Base-by-base conservation (phyloP, 805 yeast genomes). In the Millerozyma miso region DNA sequence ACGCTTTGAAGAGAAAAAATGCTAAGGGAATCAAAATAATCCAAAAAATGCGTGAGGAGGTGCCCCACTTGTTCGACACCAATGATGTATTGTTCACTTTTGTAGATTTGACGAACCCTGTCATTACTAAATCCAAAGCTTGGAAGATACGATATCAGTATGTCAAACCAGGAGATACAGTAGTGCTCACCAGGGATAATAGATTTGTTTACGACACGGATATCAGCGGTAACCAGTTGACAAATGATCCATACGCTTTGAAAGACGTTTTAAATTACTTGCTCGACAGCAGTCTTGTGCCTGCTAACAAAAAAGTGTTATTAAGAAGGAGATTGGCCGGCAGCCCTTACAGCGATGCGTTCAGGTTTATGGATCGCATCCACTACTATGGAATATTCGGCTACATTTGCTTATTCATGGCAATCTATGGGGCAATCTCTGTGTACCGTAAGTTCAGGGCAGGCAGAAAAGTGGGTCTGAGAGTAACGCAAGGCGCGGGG, bases 121-220 rank as follows among this genome's bases (percentile, higher is more conserved):
- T 59, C 3, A 50, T 70, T 8, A 56, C 71, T 4, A 36, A 51
- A 2, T 35, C 47, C 12, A 37, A 42, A 7, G 70, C 67, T 2
- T 73, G 80, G 77, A 62, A 65, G 12, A 55, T 66, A 23, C 55
- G 67, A 33, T 48, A 60, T 1, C 51, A 55, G n/a, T 42, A 53
- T 0, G 72, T 65, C 47, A 46, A 58, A 7, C 55, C 63, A 2
- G 91, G 90, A 4, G 87, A 84, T 55, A 66, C 78, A 0, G 53
- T 85, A 1, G 58, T 85, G 2, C 60, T 83, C 2, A 63, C 71
- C 26, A 72, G 72, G 48, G 72, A 75, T 65, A 57, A 67, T 59
- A 47, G 48, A 44, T 49, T 52, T 40, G 60, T 54, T 41, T 48
- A 71, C 67, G 51, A 65, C 49, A 41, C 51, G 60, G 44, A 71